Base-by-base conservation (phyloP, 306 rosid genomes). In the Rubus parviflorus region DNA sequence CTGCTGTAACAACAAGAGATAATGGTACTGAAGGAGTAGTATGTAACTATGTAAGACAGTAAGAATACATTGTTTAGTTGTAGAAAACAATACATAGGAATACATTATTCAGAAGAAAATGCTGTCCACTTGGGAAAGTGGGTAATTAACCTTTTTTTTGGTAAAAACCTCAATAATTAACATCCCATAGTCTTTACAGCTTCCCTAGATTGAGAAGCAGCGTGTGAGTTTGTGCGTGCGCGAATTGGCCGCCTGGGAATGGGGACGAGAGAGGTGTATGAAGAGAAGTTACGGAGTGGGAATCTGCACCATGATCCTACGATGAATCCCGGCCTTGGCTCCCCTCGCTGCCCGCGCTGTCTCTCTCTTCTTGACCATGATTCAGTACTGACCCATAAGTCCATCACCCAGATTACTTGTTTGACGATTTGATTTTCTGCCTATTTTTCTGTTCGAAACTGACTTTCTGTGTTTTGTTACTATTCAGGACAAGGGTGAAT, bases 211-310 rank as follows among this genome's bases (percentile, higher is more conserved):
- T 60, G 65, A 58, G 8, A 60, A 25, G 8, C 65, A 60, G 65
- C 11, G 41, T 10, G 40, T 25, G 40, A 58, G 38, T 4, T 30
- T 25, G 19, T 56, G 10, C 10, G 30, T 17, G n/a, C 3, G 62
- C 37, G 49, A 58, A 35, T 61, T 12, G 43, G 57, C 48, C 7
- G 71, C 22, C 49, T 12, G 37, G 40, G 61, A 46, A 94, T 95
- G 97, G 97, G 97, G 49, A 90, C 97, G 3, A 75, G 99, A 73
- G 96, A 95, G 45, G 97, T 90, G 1, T 95, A 95, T 60, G 97
- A 90, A 85, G 87, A 92, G 88, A 95, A 88, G 87, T 88, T 92
- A 8, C 83, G 86, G 75, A 89, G 51, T 4, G 97, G 96, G 6
- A 90, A 90, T 83, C 88, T 92, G 38, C 84, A 88, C 79, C 92